Base-by-base conservation (phyloP, 2,329 filamentous ascomycete genomes). In the Aspergillus sp. region DNA sequence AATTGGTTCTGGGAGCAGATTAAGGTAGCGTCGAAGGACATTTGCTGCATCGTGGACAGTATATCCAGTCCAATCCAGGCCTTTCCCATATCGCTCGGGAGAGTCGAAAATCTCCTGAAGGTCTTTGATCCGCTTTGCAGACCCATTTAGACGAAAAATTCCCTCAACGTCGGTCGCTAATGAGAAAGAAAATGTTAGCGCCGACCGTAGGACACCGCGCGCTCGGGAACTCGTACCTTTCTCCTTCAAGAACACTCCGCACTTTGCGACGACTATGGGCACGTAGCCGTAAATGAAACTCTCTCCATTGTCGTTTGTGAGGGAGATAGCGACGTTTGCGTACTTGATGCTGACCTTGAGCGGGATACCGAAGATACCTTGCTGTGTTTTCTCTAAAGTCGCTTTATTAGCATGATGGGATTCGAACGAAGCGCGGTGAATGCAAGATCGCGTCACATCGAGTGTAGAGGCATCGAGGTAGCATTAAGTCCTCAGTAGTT, bases 211-310 rank as follows among this genome's bases (percentile, higher is more conserved):
- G 17, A 23, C 27, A 45, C n/a, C 17, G 35, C 17, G 35, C 15
- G 33, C 40, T 27, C 14, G 17, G 19, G 59, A 70, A 55, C 72
- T 57, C 84, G 64, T 75, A 97, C 95, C 95, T 85, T 96, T 97
- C 75, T 99, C 95, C 76, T 99, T 99, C 64, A 99, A 75, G 66
- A 93, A 99, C 4, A 99, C 93, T 62, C 95, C 95, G 73, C 95
- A 98, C 75, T 99, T 99, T 37, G 95, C 95, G 54, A 99, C 93
- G 44, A 99, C 93, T 64, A 99, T 98, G 17, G 95, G 95, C 7
- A 99, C 93, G 70, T 98, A 98, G 70, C 95, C 95, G 74, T 98
- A 99, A 54, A 98, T 97, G 75, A 96, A 98, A 77, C 91, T 96
- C 74, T 95, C 87, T 33, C 93, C 93, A 64, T 95, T 85, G 64